Percentiles rank a stretch among this genome's conserved stretches.
These are phyloP conservation scores for Pyrus communis DNA, from an alignment of 306 rosid species.

Conservation along the genomic window DNA sequence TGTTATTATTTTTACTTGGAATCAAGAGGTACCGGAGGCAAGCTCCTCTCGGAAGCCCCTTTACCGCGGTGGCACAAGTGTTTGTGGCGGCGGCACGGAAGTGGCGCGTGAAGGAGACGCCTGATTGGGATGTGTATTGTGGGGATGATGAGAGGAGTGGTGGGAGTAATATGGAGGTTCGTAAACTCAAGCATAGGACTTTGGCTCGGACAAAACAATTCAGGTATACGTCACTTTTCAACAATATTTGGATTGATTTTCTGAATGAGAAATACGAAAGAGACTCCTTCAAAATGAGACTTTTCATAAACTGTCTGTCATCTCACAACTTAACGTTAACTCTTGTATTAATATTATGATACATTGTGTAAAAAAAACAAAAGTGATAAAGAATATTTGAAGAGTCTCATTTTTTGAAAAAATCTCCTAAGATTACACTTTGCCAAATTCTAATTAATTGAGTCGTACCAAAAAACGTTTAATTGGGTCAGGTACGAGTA, in stretches of 20 bases:
- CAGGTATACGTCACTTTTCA: slow-evolving; percentile 29
- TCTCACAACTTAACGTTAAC: too few relatives aligned
- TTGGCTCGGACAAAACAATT: slow-evolving; percentile 35
- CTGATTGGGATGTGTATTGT: neutral
- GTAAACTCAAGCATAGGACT: neutral
- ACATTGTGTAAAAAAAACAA: too few relatives aligned
- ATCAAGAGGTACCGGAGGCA: slow-evolving; percentile 6
- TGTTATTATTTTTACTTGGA: slow-evolving; percentile 14
- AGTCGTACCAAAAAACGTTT: neutral
- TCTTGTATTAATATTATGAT: too few relatives aligned
- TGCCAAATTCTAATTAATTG: neutral
- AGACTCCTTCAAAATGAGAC: accelerated
- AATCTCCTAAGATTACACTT: too few relatives aligned
- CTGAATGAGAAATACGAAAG: too few relatives aligned
- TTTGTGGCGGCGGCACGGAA: slow-evolving; percentile 18
- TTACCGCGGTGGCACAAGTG: slow-evolving; percentile 10
- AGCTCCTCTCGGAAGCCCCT: slow-evolving; percentile 21
- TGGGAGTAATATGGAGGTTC: neutral
- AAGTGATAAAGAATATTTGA: too few relatives aligned
- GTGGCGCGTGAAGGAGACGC: slow-evolving; percentile 16
- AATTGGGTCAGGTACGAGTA: neutral
- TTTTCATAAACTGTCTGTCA: too few relatives aligned
- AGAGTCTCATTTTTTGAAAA: too few relatives aligned
- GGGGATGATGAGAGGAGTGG: neutral
- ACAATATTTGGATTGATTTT: neutral